phyloP scores from a whole-genome alignment of 306 rosid species.

The Citrullus colocynthis region DNA sequence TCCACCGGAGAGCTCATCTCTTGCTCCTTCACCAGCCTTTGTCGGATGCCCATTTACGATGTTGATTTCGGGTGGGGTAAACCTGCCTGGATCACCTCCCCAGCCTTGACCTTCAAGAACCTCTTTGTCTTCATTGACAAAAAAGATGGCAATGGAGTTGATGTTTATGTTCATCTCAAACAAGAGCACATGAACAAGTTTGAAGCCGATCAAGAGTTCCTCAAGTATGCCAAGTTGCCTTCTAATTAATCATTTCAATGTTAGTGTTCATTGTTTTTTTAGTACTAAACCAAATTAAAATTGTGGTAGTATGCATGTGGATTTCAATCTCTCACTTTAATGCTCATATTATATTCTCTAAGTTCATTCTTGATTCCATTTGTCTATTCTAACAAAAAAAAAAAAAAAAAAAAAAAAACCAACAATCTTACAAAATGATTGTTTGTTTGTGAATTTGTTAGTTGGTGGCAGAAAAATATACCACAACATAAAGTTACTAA shows the following conservation, averaged over 20 bases:
- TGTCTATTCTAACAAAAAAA: neutral
- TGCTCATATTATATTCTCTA: no score
- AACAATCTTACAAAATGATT: no score
- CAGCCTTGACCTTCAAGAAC: slow-evolving; percentile 24
- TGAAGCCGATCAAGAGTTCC: neutral
- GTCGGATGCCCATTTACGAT: slow-evolving; percentile 38
- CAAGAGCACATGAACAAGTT: slow-evolving; percentile 32
- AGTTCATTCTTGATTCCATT: slow-evolving; percentile 16
- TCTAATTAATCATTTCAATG: neutral
- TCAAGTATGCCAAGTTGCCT: neutral
- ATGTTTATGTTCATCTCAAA: slow-evolving; percentile 28
- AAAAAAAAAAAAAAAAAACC: no score
- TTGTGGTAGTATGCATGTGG: no score
- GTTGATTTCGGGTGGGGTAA: slow-evolving; percentile 48
- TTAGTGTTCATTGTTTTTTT: no score
- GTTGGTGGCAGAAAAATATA: no score
- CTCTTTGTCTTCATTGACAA: slow-evolving; percentile 34
- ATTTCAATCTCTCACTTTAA: no score
- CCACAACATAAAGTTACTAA: no score
- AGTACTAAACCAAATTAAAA: no score
- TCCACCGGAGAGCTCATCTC: slow-evolving; percentile 19
- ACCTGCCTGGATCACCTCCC: slow-evolving; percentile 35
- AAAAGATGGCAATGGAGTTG: slow-evolving; percentile 23
- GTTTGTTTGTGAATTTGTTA: no score
- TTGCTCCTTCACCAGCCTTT: slow-evolving; percentile 29